Conservation (phyloP, 495 filamentous ascomycete genomes). For the Penicillium bovifimosum region DNA sequence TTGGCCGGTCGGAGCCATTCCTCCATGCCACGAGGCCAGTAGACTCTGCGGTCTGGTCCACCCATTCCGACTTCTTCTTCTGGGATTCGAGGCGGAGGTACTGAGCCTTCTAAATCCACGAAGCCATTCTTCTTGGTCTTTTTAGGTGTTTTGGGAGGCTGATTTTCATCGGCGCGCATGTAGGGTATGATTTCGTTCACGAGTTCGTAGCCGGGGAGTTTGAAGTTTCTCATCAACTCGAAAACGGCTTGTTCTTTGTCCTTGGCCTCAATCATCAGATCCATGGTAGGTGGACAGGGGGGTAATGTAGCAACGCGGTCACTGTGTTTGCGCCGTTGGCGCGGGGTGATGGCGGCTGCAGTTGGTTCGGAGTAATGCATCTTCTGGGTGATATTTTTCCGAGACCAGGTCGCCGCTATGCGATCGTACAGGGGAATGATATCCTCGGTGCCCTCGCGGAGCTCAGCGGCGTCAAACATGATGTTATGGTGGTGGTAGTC, state of each 20-base stretch:
- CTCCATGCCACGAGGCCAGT: slow-evolving; percentile 87
- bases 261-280: slow-evolving; percentile 98
- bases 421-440: slow-evolving; percentile 64
- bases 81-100: slow-evolving; percentile 43
- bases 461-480: slow-evolving; percentile 62
- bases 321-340: slow-evolving; percentile 78
- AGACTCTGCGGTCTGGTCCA: slow-evolving; percentile 77
- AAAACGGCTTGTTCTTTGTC: slow-evolving; percentile 98
- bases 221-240: slow-evolving; percentile 84
- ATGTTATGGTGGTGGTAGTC: slow-evolving; percentile 98
- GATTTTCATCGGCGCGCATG: slow-evolving; percentile 73
- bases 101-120: slow-evolving; percentile 45
- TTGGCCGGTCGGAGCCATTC: slow-evolving; percentile 84
- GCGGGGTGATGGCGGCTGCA: slow-evolving; percentile 64
- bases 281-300: slow-evolving; percentile 76
- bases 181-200: slow-evolving; percentile 77
- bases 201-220: slow-evolving; percentile 67
- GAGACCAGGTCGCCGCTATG: slow-evolving; percentile 79
- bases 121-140: slow-evolving; percentile 47
- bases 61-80: slow-evolving; percentile 83
- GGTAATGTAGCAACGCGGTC: slow-evolving; percentile 72
- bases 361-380: slow-evolving; percentile 93
- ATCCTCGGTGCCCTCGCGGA: slow-evolving; percentile 83
- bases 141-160: slow-evolving; percentile 46
- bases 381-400: slow-evolving; percentile 85